phyloP scores from a whole-genome alignment of 192 early-diverging fungal species.

The Coemansia javaensis region DNA sequence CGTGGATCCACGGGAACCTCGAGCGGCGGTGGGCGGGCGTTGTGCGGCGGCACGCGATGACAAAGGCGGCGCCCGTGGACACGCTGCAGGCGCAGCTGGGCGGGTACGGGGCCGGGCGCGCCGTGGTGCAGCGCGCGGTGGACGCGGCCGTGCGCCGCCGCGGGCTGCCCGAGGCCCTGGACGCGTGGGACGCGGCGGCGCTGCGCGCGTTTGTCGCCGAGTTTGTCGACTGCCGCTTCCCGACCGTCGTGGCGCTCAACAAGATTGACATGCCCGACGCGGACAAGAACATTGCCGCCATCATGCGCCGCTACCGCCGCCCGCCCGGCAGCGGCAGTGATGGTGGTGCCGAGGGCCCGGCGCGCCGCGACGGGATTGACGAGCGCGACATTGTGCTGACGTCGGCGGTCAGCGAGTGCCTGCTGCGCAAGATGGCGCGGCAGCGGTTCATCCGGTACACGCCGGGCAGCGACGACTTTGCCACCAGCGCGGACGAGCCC shows the following conservation, averaged over 20 bases:
- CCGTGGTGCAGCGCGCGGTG: conserved; percentile 27
- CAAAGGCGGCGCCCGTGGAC: conserved; percentile 34
- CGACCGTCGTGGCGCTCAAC: conserved; percentile 78
- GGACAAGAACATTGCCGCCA: conserved; percentile 76
- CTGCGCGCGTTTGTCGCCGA: conserved; percentile 56
- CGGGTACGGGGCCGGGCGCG: conserved; percentile 37
- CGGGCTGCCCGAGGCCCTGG: conserved; percentile 19
- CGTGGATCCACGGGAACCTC: conserved; percentile 71
- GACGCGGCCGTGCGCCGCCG: conserved; percentile 9
- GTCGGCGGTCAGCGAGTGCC: conserved; percentile 61
- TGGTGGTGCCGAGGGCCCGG: too few species aligned
- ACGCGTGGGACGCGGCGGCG: conserved; percentile 62
- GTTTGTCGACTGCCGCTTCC: conserved; percentile 75
- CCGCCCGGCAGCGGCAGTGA: not conserved
- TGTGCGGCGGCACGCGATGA: conserved; percentile 61
- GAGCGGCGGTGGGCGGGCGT: conserved; percentile 62
- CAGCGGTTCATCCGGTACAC: conserved; percentile 55
- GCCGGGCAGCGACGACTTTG: conserved; percentile 56
- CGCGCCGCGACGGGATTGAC: conserved; percentile 18
- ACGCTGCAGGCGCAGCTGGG: conserved; percentile 46
- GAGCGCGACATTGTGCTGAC: conserved; percentile 57
- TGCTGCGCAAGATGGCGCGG: conserved; percentile 58
- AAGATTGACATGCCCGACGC: conserved; percentile 82
- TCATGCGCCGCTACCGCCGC: conserved; percentile 61
- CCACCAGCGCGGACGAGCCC: conserved; percentile 44